Conservation (phyloP, 2,329 filamentous ascomycete genomes). For the Aspergillus sp. region DNA sequence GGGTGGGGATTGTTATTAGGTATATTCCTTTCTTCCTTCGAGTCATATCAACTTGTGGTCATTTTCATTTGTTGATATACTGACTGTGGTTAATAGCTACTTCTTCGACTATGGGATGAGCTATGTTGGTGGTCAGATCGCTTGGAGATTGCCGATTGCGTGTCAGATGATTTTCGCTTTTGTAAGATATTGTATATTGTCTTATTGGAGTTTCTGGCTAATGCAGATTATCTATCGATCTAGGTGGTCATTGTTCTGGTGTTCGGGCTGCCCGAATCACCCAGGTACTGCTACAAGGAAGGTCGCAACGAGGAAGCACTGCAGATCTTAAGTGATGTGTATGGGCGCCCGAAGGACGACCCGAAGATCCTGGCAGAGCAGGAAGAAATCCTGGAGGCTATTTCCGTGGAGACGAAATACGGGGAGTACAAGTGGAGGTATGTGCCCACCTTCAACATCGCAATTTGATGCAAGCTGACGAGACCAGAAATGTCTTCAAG, state of each 20-base stretch:
- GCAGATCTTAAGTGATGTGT: conserved; percentile 32
- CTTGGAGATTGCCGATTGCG: conserved; percentile 52
- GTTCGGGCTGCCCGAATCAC: conserved; percentile 38
- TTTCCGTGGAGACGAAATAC: conserved; percentile 43
- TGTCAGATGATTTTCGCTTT: conserved; percentile 51
- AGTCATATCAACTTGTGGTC: not conserved
- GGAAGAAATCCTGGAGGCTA: conserved; percentile 45
- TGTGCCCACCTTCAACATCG: not conserved
- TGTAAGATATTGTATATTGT: conserved; percentile 38
- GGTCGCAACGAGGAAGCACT: conserved; percentile 36
- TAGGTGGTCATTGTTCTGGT: conserved; percentile 21
- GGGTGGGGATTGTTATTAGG: conserved; percentile 41
- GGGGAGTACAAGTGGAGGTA: conserved; percentile 40
- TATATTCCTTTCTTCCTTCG: not conserved
- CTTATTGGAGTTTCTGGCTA: conserved; percentile 3
- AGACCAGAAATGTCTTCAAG: conserved; percentile 39
- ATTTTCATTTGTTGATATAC: not conserved
- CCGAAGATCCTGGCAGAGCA: conserved; percentile 32
- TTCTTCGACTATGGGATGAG: conserved; percentile 40
- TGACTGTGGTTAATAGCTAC: conserved; percentile 18
- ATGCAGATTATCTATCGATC: not conserved
- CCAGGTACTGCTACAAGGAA: conserved; percentile 49
- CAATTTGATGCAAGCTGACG: not conserved
- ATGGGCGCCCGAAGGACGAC: conserved; percentile 25
- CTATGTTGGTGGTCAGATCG: conserved; percentile 43